Conservation (phyloP, 257 asterid species). For the Voacanga thouarsii region DNA sequence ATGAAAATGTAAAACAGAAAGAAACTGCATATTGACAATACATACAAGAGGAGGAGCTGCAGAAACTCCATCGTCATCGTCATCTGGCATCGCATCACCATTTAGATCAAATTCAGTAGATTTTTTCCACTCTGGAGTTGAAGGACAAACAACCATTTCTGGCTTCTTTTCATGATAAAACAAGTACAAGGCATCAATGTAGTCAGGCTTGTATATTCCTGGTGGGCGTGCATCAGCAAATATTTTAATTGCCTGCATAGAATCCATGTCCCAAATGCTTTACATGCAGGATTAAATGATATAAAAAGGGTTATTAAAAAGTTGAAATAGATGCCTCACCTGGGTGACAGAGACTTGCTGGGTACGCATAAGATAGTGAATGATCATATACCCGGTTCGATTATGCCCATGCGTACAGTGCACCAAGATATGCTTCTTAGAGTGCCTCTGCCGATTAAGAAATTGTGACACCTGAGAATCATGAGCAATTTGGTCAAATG, state of each 20-base stretch:
- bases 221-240: constrained; percentile 97
- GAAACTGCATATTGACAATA: constrained; percentile 6
- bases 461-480: constrained; percentile 73
- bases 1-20: neutral
- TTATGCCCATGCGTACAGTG: constrained; percentile 99
- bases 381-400: constrained; percentile 95
- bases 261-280: neutral
- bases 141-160: constrained; percentile 71
- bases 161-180: constrained; percentile 94
- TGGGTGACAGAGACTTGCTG: constrained; percentile 68
- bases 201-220: constrained; percentile 92
- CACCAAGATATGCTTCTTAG: constrained; percentile 73
- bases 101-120: constrained; percentile 90
- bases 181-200: constrained; percentile 73
- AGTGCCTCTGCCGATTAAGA: constrained; percentile 66
- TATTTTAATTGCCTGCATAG: constrained; percentile 66
- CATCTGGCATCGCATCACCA: constrained; percentile 97
- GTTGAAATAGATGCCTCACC: constrained; percentile 41
- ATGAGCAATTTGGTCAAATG: constrained; percentile 3
- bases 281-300: neutral
- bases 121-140: constrained; percentile 92
- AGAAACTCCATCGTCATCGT: constrained; percentile 81
- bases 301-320: neutral
- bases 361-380: constrained; percentile 93
- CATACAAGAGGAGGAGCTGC: constrained; percentile 56